These are phyloP conservation scores for Triticum urartu DNA, from an alignment of 176 grass and related monocot species.

Conservation along the genomic window DNA sequence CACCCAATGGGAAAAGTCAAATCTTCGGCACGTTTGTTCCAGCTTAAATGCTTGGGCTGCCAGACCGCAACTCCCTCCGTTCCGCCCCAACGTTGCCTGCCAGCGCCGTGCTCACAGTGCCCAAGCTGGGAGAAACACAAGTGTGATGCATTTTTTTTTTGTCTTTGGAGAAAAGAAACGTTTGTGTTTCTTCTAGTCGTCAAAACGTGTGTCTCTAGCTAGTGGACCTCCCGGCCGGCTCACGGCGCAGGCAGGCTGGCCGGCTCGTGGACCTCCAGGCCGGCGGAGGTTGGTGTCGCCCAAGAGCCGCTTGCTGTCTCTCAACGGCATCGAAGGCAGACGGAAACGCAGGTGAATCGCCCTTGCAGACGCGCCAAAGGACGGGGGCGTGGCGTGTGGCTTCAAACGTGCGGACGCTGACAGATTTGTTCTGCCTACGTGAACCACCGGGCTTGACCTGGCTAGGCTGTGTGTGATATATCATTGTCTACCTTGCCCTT, in stretches of 20 bases:
- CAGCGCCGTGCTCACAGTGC: neutral
- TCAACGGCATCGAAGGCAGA: neutral
- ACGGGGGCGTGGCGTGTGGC: conserved; percentile 23
- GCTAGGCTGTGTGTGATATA: neutral
- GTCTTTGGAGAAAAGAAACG: neutral
- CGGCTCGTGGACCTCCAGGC: neutral
- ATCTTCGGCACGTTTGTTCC: neutral
- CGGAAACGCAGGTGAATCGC: too few relatives aligned
- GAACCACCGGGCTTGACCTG: neutral
- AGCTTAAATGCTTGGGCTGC: neutral
- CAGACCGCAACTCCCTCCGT: neutral
- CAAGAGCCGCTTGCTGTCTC: conserved; percentile 19
- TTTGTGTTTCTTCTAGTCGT: neutral
- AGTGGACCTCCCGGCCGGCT: neutral
- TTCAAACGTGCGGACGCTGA: neutral
- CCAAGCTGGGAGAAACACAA: neutral
- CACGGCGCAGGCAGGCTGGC: neutral
- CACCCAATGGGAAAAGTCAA: neutral
- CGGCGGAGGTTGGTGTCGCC: conserved; percentile 6
- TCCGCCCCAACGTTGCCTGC: neutral
- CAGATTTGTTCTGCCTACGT: neutral
- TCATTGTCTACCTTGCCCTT: neutral
- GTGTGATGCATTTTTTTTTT: neutral
- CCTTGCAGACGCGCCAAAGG: conserved; percentile 31
- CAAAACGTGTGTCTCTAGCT: conserved; percentile 1